Conservation (phyloP, 176 grass and related monocot species). For the Oryza officinalis region DNA sequence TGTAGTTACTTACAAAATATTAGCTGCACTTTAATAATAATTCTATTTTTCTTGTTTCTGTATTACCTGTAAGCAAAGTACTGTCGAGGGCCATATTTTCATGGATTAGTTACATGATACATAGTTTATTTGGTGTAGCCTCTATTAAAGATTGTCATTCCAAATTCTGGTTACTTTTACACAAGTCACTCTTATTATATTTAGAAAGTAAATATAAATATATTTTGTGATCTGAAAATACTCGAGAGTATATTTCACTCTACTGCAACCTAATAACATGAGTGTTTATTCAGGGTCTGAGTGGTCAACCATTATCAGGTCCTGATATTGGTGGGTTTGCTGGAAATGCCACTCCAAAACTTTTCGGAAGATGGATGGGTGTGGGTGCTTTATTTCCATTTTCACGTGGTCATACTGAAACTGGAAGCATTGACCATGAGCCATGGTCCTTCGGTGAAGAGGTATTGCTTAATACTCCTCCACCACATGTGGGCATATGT, state of each 20-base stretch:
- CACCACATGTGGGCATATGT: background rate
- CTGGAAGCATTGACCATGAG: constrained; percentile 76
- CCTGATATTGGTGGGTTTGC: constrained; percentile 97
- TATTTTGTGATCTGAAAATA: background rate
- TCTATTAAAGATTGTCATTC: background rate
- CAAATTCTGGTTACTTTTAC: constrained; percentile 17
- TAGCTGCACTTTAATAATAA: too few relatives aligned
- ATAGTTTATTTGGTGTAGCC: background rate
- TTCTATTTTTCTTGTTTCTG: too few relatives aligned
- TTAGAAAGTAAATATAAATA: background rate
- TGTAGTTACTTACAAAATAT: background rate
- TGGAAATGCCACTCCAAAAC: constrained; percentile 89
- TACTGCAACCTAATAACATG: constrained; percentile 18
- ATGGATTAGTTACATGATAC: background rate
- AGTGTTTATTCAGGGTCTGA: constrained; percentile 64
- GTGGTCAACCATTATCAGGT: constrained; percentile 89
- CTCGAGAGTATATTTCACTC: background rate
- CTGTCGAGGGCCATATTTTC: background rate
- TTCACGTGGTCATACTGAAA: constrained; percentile 83
- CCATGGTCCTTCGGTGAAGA: constrained; percentile 97
- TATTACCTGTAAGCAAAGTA: background rate
- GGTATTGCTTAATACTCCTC: constrained; percentile 41
- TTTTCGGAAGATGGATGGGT: constrained; percentile 98
- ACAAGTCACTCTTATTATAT: background rate
- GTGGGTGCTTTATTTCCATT: constrained; percentile 87